A percentile compares a stretch with the other conserved stretches of the same genome.
phyloP scores from a whole-genome alignment of 192 early-diverging fungal species.

The Coemansia sp. region DNA sequence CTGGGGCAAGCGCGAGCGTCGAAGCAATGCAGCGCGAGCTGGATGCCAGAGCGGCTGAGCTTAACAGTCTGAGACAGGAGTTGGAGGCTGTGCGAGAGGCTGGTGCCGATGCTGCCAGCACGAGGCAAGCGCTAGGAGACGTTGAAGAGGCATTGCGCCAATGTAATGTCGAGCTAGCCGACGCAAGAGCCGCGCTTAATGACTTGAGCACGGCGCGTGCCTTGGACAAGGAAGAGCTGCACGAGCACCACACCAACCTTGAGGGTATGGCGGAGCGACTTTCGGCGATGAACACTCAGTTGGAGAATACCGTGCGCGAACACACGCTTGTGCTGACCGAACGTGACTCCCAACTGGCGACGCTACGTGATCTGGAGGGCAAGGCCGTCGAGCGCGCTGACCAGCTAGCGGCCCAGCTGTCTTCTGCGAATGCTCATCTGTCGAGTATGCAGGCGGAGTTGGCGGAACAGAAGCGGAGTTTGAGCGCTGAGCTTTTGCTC shows the following conservation, averaged over 20 bases:
- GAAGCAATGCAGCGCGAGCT: neutral
- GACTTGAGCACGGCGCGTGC: neutral
- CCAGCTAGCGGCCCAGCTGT: constrained; percentile 15
- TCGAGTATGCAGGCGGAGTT: neutral
- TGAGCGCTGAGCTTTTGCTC: neutral
- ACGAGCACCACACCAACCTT: neutral
- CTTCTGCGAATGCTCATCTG: neutral
- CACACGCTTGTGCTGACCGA: neutral
- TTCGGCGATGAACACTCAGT: neutral
- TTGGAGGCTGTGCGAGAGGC: neutral
- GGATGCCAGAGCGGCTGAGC: neutral
- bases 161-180: neutral
- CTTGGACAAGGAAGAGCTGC: neutral
- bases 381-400: neutral
- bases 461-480: neutral
- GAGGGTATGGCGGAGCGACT: neutral
- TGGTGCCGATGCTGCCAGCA: neutral
- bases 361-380: neutral
- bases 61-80: neutral
- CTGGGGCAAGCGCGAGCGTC: neutral
- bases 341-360: neutral
- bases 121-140: neutral
- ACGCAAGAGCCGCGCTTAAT: neutral
- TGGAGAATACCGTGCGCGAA: neutral
- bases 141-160: neutral